Evolutionary conservation across 805 yeast genomes (phyloP).

Genomic region (Cyberlindnera americana): DNA sequence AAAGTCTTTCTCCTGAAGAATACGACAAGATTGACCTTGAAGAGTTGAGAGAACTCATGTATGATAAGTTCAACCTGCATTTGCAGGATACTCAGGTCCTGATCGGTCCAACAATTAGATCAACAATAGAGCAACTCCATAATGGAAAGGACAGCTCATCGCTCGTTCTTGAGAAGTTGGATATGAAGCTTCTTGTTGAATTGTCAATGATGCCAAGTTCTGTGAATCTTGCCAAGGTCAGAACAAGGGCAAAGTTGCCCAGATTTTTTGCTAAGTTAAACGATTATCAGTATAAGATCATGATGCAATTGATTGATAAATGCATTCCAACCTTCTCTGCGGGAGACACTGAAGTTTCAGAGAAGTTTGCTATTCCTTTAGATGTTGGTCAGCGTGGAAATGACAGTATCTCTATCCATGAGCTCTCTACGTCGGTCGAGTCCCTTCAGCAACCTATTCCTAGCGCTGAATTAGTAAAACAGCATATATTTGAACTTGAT

Average conservation of each 20-base stretch:
- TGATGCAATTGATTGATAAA: conserved; percentile 72
- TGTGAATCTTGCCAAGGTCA: conserved; percentile 64
- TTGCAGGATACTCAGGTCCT: conserved; percentile 85
- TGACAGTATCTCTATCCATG: conserved; percentile 14
- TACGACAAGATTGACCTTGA: conserved; percentile 50
- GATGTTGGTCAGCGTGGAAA: conserved; percentile 12
- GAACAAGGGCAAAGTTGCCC: conserved; percentile 76
- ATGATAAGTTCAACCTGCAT: conserved; percentile 76
- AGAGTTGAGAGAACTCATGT: conserved; percentile 60
- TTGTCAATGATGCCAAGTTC: conserved; percentile 84
- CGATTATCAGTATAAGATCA: conserved; percentile 85
- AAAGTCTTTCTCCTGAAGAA: conserved; percentile 60
- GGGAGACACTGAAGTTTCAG: conserved; percentile 31
- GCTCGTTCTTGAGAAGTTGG: conserved; percentile 70
- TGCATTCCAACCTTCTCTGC: conserved; percentile 51
- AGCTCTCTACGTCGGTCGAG: conserved; percentile 5
- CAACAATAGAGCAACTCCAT: conserved; percentile 72
- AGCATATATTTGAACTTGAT: conserved; percentile 67
- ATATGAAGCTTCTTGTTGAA: conserved; percentile 70
- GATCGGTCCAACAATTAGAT: conserved; percentile 77
- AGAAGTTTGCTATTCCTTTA: conserved; percentile 31
- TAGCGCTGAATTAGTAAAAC: conserved; percentile 29
- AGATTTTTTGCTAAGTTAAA: conserved; percentile 65
- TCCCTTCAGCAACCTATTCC: background rate
- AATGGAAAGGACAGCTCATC: conserved; percentile 37